Evolutionary conservation across 345 rosid genomes (phyloP).

Genomic region (Garcia nutans): DNA sequence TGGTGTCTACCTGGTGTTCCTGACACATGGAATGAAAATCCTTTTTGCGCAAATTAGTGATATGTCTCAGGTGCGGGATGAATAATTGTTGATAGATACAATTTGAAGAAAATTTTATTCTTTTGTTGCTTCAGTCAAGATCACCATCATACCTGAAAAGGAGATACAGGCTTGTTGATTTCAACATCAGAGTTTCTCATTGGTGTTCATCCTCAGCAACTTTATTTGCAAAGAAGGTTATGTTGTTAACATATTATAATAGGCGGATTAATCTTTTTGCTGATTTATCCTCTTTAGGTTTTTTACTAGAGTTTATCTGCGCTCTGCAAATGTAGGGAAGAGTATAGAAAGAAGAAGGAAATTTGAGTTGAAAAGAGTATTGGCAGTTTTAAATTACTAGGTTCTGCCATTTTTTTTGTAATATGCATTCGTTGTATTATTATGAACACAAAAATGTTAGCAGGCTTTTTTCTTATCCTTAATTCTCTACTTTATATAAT

Average conservation of each 20-base stretch:
- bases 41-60: conserved; percentile 35
- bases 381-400: background rate
- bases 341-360: background rate
- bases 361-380: background rate
- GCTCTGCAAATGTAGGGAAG: background rate
- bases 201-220: background rate
- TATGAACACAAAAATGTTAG: no score
- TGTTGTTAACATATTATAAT: background rate
- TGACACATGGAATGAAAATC: conserved; percentile 54
- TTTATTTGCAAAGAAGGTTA: background rate
- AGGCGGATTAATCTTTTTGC: background rate
- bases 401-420: no score
- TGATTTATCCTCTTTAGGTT: background rate
- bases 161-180: background rate
- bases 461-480: no score
- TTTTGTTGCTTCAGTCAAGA: conserved; percentile 3
- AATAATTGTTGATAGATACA: background rate
- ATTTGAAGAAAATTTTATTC: background rate
- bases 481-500: no score
- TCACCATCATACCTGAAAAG: background rate
- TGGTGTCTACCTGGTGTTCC: conserved; percentile 58
- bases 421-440: background rate
- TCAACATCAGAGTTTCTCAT: background rate
- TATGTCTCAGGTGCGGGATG: background rate
- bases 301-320: background rate